Evolutionary conservation across 805 yeast genomes (phyloP), one percentile per base, ranked within the genome.

Genomic region (Monosporozyma yasuniensis): DNA sequence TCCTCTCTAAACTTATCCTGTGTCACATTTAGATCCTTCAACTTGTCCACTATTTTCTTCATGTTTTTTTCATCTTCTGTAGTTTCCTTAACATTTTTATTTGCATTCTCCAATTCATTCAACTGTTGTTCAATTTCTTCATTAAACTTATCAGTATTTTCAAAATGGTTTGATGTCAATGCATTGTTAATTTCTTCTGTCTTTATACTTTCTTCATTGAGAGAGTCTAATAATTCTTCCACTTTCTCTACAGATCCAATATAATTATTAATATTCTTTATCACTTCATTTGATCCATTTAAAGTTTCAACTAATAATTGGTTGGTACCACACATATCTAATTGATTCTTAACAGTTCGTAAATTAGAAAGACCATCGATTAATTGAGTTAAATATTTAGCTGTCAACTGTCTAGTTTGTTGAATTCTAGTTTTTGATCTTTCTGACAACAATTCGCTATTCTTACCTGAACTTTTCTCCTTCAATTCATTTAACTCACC

Each of bases 201-300:
- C 16, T 66, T 67, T 9, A 58, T 63, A 28, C 60, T 60, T 44
- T 72, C 69, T 9, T 71, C 73, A 14, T 66, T 61, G 11, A 76
- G 55, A 42, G 67, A 70, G 47, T 71, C 74, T 55, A 75, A 59
- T 5, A 73, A 53, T 3, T 68, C 65, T 21, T 70, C 72, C 0
- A 77, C 73, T 34, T 64, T 61, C 9, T 75, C 78, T 12, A 69
- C 63, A 2, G 75, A 75, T 3, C 77, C 79, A 32, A 70, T 54
- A 46, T 68, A 69, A 8, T 61, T 48, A 50, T 76, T 75, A 44
- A 77, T 63, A 23, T 59, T 52, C 45, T 61, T 60, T 32, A 77
- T 61, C 18, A 72, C 59, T 8, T 57, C 56, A 4, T 68, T 61
- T 21, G 76, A 70, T 16, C 66, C 61, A 47, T 64, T 60, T 19